Evolutionary conservation across 352 stramenopile species (phyloP), one percentile per base, ranked within the genome.

Genomic region (Thalassiosira mediterranea): DNA sequence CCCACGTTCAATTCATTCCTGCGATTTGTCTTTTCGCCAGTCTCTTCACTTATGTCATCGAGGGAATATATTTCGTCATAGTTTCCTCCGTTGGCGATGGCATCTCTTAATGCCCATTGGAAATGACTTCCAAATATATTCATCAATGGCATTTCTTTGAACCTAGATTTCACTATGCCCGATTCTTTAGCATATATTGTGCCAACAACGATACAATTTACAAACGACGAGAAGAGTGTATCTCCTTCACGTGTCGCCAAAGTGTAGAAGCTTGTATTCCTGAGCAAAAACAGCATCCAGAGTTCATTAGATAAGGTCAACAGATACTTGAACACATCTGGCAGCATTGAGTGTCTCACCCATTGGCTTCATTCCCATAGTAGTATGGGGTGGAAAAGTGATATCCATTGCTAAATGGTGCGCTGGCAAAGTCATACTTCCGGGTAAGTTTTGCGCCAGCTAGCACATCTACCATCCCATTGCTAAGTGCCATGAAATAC

Each of bases 61-160:
- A n/a, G n/a, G n/a, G 0, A 7, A 34, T 65, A 70, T n/a, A 77
- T 60, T 44, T 71, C 28, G 34, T 64, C 58, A 44, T 69, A 77
- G 15, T 46, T 65, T 0, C 52, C 49, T 25, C 38, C 59, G 26
- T 67, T 61, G 10, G 38, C 29, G 19, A 77, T 23, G 10, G 51
- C 59, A 61, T 71, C 59, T 31, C 52, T 59, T 17, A 77, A 28
- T 29, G 51, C 42, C 68, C 68, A 77, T 19, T 46, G 32, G 1
- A 67, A 31, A 17, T 77, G 49, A 38, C n/a, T 34, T 26, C 69
- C 70, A 68, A 79, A 79, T n/a, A n/a, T n/a, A n/a, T n/a, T n/a
- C n/a, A n/a, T n/a, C n/a, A n/a, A n/a, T n/a, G n/a, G n/a, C n/a
- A n/a, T 23, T 19, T 53, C 57, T 40, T 29, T 44, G n/a, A n/a